Evolutionary conservation across 148 eudicot species (phyloP).

Genomic region (Camellia lanceoleosa): DNA sequence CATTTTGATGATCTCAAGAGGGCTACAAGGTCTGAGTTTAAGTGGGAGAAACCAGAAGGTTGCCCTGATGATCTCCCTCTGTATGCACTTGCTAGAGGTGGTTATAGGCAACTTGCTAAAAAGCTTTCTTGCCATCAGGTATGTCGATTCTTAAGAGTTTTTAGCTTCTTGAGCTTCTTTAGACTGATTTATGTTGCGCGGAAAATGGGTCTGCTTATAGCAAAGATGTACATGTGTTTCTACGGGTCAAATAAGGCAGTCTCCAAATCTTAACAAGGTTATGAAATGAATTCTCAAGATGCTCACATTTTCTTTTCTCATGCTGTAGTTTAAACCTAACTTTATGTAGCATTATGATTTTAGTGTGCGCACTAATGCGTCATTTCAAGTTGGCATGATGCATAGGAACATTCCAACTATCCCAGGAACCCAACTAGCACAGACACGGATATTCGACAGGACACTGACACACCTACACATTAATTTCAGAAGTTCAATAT

Average conservation of each 20-base stretch:
- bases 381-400: not conserved
- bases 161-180: not conserved
- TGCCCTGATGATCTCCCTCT: constrained; percentile 83
- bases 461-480: too few relatives aligned
- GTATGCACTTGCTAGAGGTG: constrained; percentile 65
- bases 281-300: not conserved
- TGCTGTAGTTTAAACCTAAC: not conserved
- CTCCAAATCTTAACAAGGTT: not conserved
- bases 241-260: not conserved
- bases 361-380: not conserved
- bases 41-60: constrained; percentile 85
- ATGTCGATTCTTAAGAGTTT: not conserved
- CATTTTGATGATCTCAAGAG: constrained; percentile 70
- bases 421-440: too few relatives aligned
- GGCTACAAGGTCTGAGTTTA: constrained; percentile 58
- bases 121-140: constrained; percentile 95
- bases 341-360: too few relatives aligned
- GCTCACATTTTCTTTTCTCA: not conserved
- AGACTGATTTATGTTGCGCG: too few relatives aligned
- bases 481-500: too few relatives aligned
- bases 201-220: not conserved
- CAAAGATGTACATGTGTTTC: not conserved
- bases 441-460: too few relatives aligned
- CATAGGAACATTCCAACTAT: not conserved
- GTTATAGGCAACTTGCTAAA: constrained; percentile 55